Evolutionary conservation across 2,329 filamentous ascomycete genomes (phyloP).

Genomic region (Ophiostoma sp.): DNA sequence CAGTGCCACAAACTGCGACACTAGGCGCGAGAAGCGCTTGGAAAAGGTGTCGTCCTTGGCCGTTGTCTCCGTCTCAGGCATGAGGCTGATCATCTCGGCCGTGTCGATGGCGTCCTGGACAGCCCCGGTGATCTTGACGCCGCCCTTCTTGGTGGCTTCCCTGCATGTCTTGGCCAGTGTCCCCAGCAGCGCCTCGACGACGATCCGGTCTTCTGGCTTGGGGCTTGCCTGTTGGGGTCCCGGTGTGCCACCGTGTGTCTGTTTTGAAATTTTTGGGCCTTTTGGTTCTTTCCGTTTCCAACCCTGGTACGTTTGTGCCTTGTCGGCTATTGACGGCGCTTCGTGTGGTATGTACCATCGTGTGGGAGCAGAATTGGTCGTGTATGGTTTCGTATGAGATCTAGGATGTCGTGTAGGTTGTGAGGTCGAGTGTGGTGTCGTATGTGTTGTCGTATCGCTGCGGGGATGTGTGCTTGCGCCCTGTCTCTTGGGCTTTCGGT

Average conservation of each 20-base stretch:
- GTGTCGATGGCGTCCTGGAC: not conserved
- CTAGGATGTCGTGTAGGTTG: not conserved
- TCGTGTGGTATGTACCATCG: not conserved
- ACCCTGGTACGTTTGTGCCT: conserved; percentile 5
- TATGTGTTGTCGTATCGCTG: not conserved
- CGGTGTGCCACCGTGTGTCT: not conserved
- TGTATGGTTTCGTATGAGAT: not conserved
- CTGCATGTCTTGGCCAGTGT: not conserved
- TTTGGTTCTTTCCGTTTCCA: not conserved
- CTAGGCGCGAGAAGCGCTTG: not conserved
- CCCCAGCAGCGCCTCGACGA: not conserved
- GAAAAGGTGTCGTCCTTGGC: not conserved
- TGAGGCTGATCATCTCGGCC: not conserved
- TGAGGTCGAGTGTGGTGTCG: not conserved
- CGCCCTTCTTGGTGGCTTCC: conserved; percentile 38
- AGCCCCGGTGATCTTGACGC: not conserved
- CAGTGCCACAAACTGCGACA: not conserved
- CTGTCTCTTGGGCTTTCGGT: not conserved
- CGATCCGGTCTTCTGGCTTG: not conserved
- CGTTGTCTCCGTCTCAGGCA: not conserved
- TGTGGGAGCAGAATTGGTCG: not conserved
- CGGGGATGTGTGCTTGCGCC: not conserved
- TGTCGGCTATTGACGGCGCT: not conserved
- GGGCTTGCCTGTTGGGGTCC: not conserved
- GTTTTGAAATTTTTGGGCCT: not conserved